Percentiles rank a stretch among this genome's conserved stretches.
phyloP scores from a whole-genome alignment of 2,329 filamentous ascomycete species.

The Kalmusia sp. region DNA sequence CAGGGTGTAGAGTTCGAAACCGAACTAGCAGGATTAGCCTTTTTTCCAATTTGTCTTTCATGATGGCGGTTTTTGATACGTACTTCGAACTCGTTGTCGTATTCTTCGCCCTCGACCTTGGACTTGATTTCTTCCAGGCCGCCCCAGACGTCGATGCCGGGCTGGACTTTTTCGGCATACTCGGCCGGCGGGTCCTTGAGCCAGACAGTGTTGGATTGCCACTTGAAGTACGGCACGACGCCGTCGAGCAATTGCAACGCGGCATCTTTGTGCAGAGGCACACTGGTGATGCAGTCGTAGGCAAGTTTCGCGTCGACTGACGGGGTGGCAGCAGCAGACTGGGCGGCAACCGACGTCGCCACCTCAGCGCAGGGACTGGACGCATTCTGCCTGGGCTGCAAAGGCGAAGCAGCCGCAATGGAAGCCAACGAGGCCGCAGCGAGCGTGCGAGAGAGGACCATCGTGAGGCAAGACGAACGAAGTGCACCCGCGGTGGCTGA shows the following conservation, averaged over 20 bases:
- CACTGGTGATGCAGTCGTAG: slow-evolving; percentile 54
- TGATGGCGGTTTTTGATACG: background rate
- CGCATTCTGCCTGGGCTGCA: slow-evolving; percentile 35
- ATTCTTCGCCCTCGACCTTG: slow-evolving; percentile 46
- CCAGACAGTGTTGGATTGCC: slow-evolving; percentile 55
- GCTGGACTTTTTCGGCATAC: slow-evolving; percentile 55
- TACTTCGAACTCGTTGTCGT: slow-evolving; percentile 51
- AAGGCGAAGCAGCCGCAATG: slow-evolving; percentile 33
- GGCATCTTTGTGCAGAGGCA: slow-evolving; percentile 53
- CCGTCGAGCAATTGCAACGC: slow-evolving; percentile 51
- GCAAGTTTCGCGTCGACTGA: slow-evolving; percentile 53
- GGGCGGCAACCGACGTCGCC: slow-evolving; percentile 32
- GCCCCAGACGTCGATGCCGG: slow-evolving; percentile 50
- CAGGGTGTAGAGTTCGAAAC: slow-evolving; percentile 44
- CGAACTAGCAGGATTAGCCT: slow-evolving; percentile 33
- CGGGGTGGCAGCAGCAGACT: slow-evolving; percentile 36
- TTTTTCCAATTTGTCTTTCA: slow-evolving; percentile 30
- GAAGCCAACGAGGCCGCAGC: slow-evolving; percentile 36
- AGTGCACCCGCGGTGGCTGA: background rate
- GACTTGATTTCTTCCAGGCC: slow-evolving; percentile 47
- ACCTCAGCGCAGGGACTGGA: slow-evolving; percentile 43
- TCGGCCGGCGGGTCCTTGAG: slow-evolving; percentile 55
- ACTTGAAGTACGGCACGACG: slow-evolving; percentile 54
- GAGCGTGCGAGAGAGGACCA: slow-evolving; percentile 33
- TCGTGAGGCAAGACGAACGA: slow-evolving; percentile 15